phyloP scores from a whole-genome alignment of 352 stramenopile species.

The Plasmopara viticola region DNA sequence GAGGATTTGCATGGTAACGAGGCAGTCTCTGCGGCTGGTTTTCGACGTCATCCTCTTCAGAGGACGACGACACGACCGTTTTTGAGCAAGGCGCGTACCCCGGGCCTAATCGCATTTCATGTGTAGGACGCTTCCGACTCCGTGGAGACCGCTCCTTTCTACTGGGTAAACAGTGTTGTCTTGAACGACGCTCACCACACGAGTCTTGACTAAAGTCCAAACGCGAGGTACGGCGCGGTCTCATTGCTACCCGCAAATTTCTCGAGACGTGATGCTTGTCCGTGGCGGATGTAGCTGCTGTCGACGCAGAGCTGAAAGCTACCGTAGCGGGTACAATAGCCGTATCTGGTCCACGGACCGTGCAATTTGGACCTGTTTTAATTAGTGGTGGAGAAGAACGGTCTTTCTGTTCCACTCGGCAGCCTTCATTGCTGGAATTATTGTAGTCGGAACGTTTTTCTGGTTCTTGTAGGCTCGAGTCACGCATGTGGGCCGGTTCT shows the following conservation, averaged over 20 bases:
- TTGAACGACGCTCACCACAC: slow-evolving; percentile 3
- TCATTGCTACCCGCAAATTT: background rate
- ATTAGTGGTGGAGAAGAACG: background rate
- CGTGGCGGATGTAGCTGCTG: background rate
- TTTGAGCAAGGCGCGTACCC: slow-evolving; percentile 13
- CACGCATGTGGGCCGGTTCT: slow-evolving; percentile 19
- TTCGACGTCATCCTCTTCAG: slow-evolving; percentile 12
- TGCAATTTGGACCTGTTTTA: slow-evolving; percentile 2
- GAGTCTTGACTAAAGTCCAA: background rate
- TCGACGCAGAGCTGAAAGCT: slow-evolving; percentile 13
- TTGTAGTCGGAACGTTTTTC: slow-evolving; percentile 19
- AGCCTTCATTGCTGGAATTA: slow-evolving; percentile 11
- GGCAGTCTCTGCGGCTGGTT: slow-evolving; percentile 5
- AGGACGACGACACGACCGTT: slow-evolving; percentile 4
- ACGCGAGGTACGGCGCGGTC: slow-evolving; percentile 1
- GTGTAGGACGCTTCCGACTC: background rate
- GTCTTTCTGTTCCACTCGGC: slow-evolving; percentile 1
- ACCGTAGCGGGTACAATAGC: slow-evolving; percentile 2
- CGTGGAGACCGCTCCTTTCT: background rate
- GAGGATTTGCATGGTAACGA: slow-evolving; percentile 5
- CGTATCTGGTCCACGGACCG: slow-evolving; percentile 3
- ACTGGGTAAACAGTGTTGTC: slow-evolving; percentile 1
- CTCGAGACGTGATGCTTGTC: slow-evolving; percentile 2
- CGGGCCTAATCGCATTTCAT: slow-evolving; percentile 1
- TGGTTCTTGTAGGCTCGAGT: slow-evolving; percentile 18